Conservation (phyloP, 2,329 filamentous ascomycete species). For the Fusarium avenaceum region DNA sequence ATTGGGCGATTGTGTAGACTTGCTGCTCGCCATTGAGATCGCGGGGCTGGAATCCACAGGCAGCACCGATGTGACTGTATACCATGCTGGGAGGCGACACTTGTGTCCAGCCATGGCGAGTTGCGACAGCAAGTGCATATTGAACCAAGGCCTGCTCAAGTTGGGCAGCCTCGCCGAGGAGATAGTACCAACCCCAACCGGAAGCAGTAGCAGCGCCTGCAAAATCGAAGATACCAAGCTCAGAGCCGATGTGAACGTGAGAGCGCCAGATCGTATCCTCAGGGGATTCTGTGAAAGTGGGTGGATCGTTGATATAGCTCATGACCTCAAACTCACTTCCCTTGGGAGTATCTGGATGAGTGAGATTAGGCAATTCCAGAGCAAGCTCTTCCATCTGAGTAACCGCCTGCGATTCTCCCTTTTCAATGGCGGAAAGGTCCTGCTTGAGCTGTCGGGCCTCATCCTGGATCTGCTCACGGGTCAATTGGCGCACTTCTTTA, state of each 20-base stretch:
- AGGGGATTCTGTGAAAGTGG: slow-evolving; percentile 56
- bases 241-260: slow-evolving; percentile 87
- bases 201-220: slow-evolving; percentile 82
- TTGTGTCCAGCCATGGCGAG: slow-evolving; percentile 80
- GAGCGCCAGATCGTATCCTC: slow-evolving; percentile 70
- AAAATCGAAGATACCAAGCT: slow-evolving; percentile 94
- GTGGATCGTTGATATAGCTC: slow-evolving; percentile 82
- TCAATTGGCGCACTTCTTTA: slow-evolving; percentile 53
- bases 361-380: slow-evolving; percentile 87
- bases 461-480: slow-evolving; percentile 68
- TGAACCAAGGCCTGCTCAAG: slow-evolving; percentile 95
- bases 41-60: slow-evolving; percentile 94
- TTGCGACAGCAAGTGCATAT: slow-evolving; percentile 82
- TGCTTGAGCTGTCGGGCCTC: slow-evolving; percentile 76
- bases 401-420: slow-evolving; percentile 70
- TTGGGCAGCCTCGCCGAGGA: slow-evolving; percentile 89
- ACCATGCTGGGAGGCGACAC: slow-evolving; percentile 91
- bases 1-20: slow-evolving; percentile 83
- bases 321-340: slow-evolving; percentile 75
- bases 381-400: slow-evolving; percentile 81
- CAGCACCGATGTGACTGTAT: slow-evolving; percentile 89
- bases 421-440: slow-evolving; percentile 71
- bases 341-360: slow-evolving; percentile 79
- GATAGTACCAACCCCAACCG: slow-evolving; percentile 98
- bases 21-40: slow-evolving; percentile 93